These are phyloP conservation scores for Scedosporium minutisporum DNA, from an alignment of 2,329 filamentous ascomycete species.

Conservation along the genomic window DNA sequence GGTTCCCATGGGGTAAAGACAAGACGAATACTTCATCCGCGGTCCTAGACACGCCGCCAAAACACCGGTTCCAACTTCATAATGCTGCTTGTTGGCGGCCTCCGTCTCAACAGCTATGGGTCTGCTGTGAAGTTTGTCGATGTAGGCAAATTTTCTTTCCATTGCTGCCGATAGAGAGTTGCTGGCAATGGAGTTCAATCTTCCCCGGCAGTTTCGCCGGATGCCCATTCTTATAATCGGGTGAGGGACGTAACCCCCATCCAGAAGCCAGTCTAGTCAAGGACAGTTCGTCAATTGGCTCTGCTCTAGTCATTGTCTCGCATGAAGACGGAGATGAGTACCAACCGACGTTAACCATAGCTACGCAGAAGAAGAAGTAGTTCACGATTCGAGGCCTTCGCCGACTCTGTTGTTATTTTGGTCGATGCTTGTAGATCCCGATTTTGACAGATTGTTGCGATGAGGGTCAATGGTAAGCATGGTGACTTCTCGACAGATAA, in stretches of 20 bases:
- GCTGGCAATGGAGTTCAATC: constrained; percentile 43
- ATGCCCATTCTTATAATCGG: constrained; percentile 55
- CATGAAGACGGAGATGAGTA: background rate
- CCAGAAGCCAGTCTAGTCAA: constrained; percentile 35
- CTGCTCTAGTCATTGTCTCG: background rate
- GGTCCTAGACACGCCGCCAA: constrained; percentile 52
- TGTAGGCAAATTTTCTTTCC: constrained; percentile 53
- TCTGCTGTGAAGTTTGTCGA: constrained; percentile 45
- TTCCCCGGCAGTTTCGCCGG: constrained; percentile 53
- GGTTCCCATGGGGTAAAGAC: constrained; percentile 51
- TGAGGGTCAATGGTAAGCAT: no score
- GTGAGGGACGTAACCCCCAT: constrained; percentile 56
- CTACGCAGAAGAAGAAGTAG: no score
- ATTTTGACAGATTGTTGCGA: no score
- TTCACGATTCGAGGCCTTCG: no score
- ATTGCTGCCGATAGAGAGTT: constrained; percentile 43
- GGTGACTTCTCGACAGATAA: no score
- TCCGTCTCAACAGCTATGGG: constrained; percentile 62
- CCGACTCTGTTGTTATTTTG: no score
- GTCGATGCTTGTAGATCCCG: no score
- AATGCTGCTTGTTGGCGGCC: constrained; percentile 59
- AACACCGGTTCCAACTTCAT: constrained; percentile 60
- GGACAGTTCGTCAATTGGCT: background rate
- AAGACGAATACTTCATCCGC: constrained; percentile 64
- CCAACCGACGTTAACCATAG: background rate